Conservation (phyloP, 1,284 basidiomycete genomes). For the Schizopora paradoxa region DNA sequence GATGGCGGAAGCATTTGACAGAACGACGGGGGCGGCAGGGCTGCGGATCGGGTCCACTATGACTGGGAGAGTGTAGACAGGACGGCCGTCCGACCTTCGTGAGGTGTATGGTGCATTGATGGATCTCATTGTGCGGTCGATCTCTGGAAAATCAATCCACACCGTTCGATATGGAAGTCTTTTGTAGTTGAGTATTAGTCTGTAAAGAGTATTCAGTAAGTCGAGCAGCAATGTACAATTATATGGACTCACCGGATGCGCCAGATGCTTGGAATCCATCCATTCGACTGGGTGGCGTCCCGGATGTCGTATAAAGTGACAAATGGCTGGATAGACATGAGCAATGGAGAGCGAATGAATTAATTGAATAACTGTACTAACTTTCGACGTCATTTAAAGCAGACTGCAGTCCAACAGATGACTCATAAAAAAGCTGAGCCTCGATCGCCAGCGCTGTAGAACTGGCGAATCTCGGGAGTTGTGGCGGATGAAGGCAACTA, state of each 20-base stretch:
- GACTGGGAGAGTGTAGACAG: conserved; percentile 62
- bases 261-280: conserved; percentile 73
- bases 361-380: conserved; percentile 2
- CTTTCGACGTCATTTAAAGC: conserved; percentile 16
- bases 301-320: conserved; percentile 65
- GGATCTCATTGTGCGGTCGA: conserved; percentile 51
- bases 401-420: conserved; percentile 3
- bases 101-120: conserved; percentile 56
- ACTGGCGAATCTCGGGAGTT: conserved; percentile 1
- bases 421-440: conserved; percentile 2
- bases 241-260: conserved; percentile 34
- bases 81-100: conserved; percentile 46
- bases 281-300: conserved; percentile 46
- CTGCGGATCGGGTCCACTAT: conserved; percentile 44
- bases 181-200: conserved; percentile 69
- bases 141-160: conserved; percentile 65
- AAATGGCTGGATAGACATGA: conserved; percentile 36
- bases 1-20: conserved; percentile 55
- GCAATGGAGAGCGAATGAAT: neutral
- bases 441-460: neutral
- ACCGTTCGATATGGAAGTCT: conserved; percentile 58
- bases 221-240: neutral
- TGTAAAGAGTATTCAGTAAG: conserved; percentile 24
- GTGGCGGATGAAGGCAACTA: conserved; percentile 1
- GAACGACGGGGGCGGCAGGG: conserved; percentile 16